Conservation (phyloP, 176 grass and related monocot genomes). For the Pontederia crassipes region DNA sequence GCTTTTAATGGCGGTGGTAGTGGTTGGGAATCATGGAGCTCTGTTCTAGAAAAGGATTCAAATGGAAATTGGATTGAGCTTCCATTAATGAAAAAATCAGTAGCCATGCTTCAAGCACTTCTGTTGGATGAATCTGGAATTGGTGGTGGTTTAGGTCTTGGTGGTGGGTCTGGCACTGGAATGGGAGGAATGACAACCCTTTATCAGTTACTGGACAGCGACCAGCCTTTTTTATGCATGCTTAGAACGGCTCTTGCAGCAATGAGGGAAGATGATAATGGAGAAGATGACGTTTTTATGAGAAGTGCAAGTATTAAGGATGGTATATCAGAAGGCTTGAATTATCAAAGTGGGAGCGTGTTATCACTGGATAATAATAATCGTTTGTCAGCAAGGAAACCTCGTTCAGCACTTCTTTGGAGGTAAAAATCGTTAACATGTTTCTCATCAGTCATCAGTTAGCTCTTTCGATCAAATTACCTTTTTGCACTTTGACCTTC, state of each 20-base stretch:
- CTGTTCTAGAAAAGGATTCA: constrained; percentile 65
- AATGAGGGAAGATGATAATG: constrained; percentile 90
- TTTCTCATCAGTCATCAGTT: neutral
- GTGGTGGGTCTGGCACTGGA: constrained; percentile 90
- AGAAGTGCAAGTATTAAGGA: constrained; percentile 51
- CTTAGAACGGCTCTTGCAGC: constrained; percentile 89
- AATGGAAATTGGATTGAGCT: constrained; percentile 86
- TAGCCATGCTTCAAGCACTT: constrained; percentile 85
- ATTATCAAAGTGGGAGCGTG: constrained; percentile 30
- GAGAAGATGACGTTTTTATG: constrained; percentile 59
- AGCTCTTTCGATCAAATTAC: neutral
- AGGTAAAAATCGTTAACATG: constrained; percentile 38
- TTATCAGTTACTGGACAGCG: constrained; percentile 91
- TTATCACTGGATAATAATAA: constrained; percentile 50
- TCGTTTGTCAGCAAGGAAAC: constrained; percentile 56
- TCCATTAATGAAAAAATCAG: constrained; percentile 90
- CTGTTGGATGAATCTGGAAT: constrained; percentile 96
- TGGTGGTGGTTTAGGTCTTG: constrained; percentile 84
- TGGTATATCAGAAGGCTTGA: constrained; percentile 43
- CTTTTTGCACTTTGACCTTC: constrained; percentile 22
- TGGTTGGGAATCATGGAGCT: constrained; percentile 67
- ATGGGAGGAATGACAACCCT: constrained; percentile 91
- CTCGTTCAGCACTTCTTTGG: constrained; percentile 89
- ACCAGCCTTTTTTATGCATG: constrained; percentile 99
- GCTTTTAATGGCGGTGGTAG: constrained; percentile 74